Conservation (phyloP, 371 early-diverging fungal species). For the Mucor plumbeus region DNA sequence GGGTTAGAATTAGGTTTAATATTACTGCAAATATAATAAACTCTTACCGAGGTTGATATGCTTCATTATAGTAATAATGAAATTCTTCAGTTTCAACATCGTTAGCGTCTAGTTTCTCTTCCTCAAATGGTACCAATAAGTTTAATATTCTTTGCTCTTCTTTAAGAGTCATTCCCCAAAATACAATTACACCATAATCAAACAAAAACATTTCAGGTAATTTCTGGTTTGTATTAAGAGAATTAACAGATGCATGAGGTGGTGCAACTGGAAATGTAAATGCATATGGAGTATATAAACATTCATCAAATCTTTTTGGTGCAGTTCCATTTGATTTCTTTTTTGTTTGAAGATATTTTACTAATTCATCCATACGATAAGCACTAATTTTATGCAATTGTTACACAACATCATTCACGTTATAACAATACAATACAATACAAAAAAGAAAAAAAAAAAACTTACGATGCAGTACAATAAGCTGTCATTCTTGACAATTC, state of each 20-base stretch:
- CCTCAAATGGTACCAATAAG: slow-evolving; percentile 71
- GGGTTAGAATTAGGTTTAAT: no score
- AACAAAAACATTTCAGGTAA: slow-evolving; percentile 81
- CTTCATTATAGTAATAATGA: slow-evolving; percentile 83
- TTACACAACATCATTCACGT: neutral
- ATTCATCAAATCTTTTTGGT: slow-evolving; percentile 57
- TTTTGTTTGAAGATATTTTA: slow-evolving; percentile 59
- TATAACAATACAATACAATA: no score
- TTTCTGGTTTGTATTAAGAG: slow-evolving; percentile 8
- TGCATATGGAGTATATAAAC: slow-evolving; percentile 56
- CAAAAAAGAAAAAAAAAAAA: neutral
- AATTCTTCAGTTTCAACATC: slow-evolving; percentile 93
- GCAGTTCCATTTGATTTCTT: slow-evolving; percentile 44
- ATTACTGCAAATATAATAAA: no score
- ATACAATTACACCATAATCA: slow-evolving; percentile 94
- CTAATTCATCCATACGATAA: slow-evolving; percentile 65
- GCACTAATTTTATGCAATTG: slow-evolving; percentile 35
- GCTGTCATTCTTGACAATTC: slow-evolving; percentile 80
- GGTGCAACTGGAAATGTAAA: slow-evolving; percentile 47
- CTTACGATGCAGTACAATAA: slow-evolving; percentile 84
- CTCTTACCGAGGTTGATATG: slow-evolving; percentile 69
- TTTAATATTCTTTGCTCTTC: slow-evolving; percentile 82
- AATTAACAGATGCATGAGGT: slow-evolving; percentile 25
- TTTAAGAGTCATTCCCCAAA: slow-evolving; percentile 91
- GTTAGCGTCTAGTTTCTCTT: slow-evolving; percentile 68